phyloP scores from a whole-genome alignment of 2,329 filamentous ascomycete genomes.

The Rutstroemia sp. region DNA sequence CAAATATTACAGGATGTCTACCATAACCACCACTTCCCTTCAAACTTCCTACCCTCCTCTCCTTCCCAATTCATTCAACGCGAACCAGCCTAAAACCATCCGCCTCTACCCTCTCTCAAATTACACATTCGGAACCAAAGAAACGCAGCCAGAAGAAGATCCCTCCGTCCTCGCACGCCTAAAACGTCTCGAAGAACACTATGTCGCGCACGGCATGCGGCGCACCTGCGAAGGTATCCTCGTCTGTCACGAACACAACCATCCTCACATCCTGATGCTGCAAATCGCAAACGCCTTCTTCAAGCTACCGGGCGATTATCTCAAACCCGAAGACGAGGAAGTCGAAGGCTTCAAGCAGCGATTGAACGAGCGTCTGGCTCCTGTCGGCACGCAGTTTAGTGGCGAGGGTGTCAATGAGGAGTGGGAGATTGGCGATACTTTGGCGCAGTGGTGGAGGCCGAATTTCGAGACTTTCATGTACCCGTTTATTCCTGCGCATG shows the following conservation, averaged over 20 bases:
- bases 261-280: conserved; percentile 96
- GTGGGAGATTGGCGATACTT: conserved; percentile 90
- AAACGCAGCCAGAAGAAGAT: conserved; percentile 96
- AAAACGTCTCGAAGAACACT: conserved; percentile 94
- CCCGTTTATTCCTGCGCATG: conserved; percentile 91
- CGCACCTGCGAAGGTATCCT: conserved; percentile 95
- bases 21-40: conserved; percentile 66
- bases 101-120: conserved; percentile 92
- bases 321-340: conserved; percentile 83
- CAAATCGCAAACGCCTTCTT: conserved; percentile 99
- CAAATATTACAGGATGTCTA: conserved; percentile 62
- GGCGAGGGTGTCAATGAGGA: conserved; percentile 85
- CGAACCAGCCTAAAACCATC: conserved; percentile 82
- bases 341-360: conserved; percentile 89
- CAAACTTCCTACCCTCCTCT: conserved; percentile 74
- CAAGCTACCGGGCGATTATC: conserved; percentile 95
- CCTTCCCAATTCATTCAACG: conserved; percentile 76
- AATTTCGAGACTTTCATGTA: conserved; percentile 99
- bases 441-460: conserved; percentile 97
- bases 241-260: conserved; percentile 98
- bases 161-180: conserved; percentile 88
- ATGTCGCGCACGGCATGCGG: conserved; percentile 86
- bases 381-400: conserved; percentile 73
- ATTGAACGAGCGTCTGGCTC: conserved; percentile 87
- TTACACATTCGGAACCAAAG: conserved; percentile 98